Evolutionary conservation across 1,284 basidiomycete genomes (phyloP).

Genomic region (Phellinidium pouzarii): DNA sequence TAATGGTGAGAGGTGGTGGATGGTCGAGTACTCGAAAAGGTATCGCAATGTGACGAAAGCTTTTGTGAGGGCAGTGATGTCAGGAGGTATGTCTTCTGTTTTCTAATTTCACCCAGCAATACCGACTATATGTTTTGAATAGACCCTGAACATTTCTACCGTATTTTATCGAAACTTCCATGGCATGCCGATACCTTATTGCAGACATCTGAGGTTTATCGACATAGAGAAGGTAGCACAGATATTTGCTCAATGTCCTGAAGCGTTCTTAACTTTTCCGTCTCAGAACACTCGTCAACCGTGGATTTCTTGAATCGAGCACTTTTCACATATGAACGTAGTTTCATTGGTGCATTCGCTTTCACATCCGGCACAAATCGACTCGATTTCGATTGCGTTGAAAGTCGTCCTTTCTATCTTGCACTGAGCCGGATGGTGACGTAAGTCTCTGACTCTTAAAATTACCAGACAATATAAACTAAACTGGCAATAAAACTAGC

Average conservation of each 20-base stretch:
- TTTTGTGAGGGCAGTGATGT: slow-evolving; percentile 75
- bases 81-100: slow-evolving; percentile 53
- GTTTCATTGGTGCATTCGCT: slow-evolving; percentile 78
- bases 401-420: slow-evolving; percentile 82
- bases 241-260: neutral
- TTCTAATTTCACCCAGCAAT: neutral
- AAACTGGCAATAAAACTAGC: slow-evolving; percentile 29
- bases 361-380: slow-evolving; percentile 74
- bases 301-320: slow-evolving; percentile 83
- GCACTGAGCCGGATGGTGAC: slow-evolving; percentile 73
- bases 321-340: slow-evolving; percentile 83
- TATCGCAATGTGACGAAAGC: slow-evolving; percentile 76
- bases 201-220: slow-evolving; percentile 79
- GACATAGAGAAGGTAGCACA: slow-evolving; percentile 70
- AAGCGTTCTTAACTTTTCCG: neutral
- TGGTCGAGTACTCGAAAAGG: slow-evolving; percentile 75
- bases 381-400: slow-evolving; percentile 80
- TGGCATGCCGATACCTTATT: slow-evolving; percentile 91
- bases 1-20: slow-evolving; percentile 73
- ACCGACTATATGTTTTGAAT: slow-evolving; percentile 9
- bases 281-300: slow-evolving; percentile 70
- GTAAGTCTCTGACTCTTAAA: slow-evolving; percentile 34
- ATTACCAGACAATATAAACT: neutral
- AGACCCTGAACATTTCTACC: slow-evolving; percentile 67
- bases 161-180: slow-evolving; percentile 49